A percentile compares a stretch with the other conserved stretches of the same genome.
These are phyloP conservation scores for Xylaria sp. DNA, from an alignment of 2,329 filamentous ascomycete species.

Conservation along the genomic window DNA sequence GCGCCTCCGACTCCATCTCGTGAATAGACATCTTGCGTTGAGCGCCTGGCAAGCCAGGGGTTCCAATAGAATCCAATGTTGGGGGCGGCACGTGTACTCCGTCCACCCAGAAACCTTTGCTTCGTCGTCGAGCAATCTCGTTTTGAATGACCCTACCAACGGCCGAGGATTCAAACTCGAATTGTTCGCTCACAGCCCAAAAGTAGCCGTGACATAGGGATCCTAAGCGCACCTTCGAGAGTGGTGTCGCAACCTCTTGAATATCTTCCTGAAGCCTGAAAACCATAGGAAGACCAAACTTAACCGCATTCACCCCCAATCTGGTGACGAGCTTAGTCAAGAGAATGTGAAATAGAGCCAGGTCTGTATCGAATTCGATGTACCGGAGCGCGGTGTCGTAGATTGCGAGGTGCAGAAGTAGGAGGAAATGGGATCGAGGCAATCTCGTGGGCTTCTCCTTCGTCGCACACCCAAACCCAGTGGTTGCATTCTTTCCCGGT, in stretches of 20 bases:
- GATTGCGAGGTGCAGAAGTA: slow-evolving; percentile 77
- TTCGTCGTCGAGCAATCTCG: slow-evolving; percentile 70
- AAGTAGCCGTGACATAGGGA: slow-evolving; percentile 87
- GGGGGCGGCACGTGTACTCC: slow-evolving; percentile 66
- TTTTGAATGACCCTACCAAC: slow-evolving; percentile 67
- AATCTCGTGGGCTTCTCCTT: slow-evolving; percentile 52
- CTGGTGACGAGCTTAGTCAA: slow-evolving; percentile 67
- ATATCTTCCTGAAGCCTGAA: slow-evolving; percentile 84
- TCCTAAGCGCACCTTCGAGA: slow-evolving; percentile 72
- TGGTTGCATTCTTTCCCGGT: slow-evolving; percentile 38
- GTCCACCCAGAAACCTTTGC: slow-evolving; percentile 73
- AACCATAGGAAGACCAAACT: slow-evolving; percentile 80
- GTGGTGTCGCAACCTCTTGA: slow-evolving; percentile 56
- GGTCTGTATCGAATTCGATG: slow-evolving; percentile 66
- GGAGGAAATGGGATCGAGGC: slow-evolving; percentile 66
- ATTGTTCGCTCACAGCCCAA: slow-evolving; percentile 70
- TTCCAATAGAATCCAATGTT: slow-evolving; percentile 55
- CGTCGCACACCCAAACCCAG: slow-evolving; percentile 56
- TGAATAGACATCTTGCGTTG: slow-evolving; percentile 45
- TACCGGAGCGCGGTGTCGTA: slow-evolving; percentile 81
- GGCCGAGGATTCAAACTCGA: slow-evolving; percentile 66
- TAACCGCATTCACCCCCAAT: slow-evolving; percentile 75
- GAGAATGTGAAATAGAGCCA: slow-evolving; percentile 71
- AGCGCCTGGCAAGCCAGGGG: slow-evolving; percentile 42
- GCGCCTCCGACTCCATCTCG: slow-evolving; percentile 55